Base-by-base conservation (phyloP, 306 rosid genomes). In the Alnus rubra region DNA sequence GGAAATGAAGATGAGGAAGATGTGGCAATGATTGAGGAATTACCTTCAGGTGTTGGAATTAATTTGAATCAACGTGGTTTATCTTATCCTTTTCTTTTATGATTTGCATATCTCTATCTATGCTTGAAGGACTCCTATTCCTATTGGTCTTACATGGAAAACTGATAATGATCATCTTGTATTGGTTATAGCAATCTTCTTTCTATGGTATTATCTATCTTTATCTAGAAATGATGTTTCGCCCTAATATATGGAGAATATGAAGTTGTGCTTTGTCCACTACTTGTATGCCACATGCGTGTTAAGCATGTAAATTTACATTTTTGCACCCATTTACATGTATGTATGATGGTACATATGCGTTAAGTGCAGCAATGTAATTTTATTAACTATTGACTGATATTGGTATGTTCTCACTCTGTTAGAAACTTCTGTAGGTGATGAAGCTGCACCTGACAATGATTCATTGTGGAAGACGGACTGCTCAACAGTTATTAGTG, bases 1-100 rank as follows among this genome's bases (percentile, higher is more conserved):
- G 85, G 76, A 60, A 84, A 70, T 73, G 81, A 77, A 45, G 88
- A 77, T 3, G 80, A 82, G 76, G 84, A 82, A 74, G 78, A 81
- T 51, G 80, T 52, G n/a, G 85, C 76, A 73, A 82, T 82, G 85
- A 60, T 54, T 15, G 84, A 88, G 53, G 81, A 75, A 64, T 80
- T 56, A 3, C 78, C 84, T 50, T 79, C 84, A 47, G 44, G 79
- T 70, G 59, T 49, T 51, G 82, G 50, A 35, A 59, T 11, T 70
- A 72, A 76, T 58, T 72, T 44, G 70, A 52, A 31, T 73, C 71
- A 47, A 8, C 75, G 39, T 53, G 55, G 74, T 62, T 73, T 19
- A 15, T 71, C 8, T 70, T 71, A 2, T 76, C 18, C 19, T 7
- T 55, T 9, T 73, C 52, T 19, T 23, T 7, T 23, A 9, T 42